Percentiles rank a stretch among this genome's conserved stretches.
Evolutionary conservation across 176 grass and related monocot genomes (phyloP).

Genomic region (Thalia dealbata): DNA sequence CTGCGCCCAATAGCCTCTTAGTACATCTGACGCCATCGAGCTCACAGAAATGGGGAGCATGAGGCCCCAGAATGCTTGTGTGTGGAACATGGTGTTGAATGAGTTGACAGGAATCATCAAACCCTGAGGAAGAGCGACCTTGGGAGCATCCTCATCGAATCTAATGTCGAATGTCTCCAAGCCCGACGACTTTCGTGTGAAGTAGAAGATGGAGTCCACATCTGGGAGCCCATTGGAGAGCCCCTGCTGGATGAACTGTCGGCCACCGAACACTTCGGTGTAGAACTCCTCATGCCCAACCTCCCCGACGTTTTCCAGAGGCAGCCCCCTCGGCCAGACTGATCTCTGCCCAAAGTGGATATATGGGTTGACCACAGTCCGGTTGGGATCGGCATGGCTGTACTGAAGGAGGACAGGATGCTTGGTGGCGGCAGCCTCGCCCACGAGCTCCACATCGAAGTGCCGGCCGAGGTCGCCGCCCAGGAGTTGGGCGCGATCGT

Average conservation of each 20-base stretch:
- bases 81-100: conserved; percentile 88
- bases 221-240: conserved; percentile 81
- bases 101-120: conserved; percentile 90
- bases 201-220: conserved; percentile 91
- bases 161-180: conserved; percentile 43
- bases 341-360: conserved; percentile 96
- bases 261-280: conserved; percentile 78
- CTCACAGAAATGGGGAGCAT: conserved; percentile 89
- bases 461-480: conserved; percentile 64
- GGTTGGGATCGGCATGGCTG: conserved; percentile 80
- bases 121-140: conserved; percentile 84
- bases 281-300: conserved; percentile 89
- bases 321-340: conserved; percentile 85
- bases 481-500: conserved; percentile 77
- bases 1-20: conserved; percentile 87
- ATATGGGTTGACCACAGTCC: conserved; percentile 88
- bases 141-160: conserved; percentile 77
- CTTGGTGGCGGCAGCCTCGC: conserved; percentile 32
- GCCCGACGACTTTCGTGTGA: conserved; percentile 72
- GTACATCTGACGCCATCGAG: conserved; percentile 94
- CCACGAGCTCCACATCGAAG: conserved; percentile 72
- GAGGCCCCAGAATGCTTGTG: conserved; percentile 86
- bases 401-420: conserved; percentile 86
- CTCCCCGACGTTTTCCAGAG: conserved; percentile 74
- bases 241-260: conserved; percentile 95